Percentiles rank a stretch among this genome's conserved stretches.
Conservation (phyloP, 225 moss, liverwort and hornwort species). For the Physcomitrellopsis africana region DNA sequence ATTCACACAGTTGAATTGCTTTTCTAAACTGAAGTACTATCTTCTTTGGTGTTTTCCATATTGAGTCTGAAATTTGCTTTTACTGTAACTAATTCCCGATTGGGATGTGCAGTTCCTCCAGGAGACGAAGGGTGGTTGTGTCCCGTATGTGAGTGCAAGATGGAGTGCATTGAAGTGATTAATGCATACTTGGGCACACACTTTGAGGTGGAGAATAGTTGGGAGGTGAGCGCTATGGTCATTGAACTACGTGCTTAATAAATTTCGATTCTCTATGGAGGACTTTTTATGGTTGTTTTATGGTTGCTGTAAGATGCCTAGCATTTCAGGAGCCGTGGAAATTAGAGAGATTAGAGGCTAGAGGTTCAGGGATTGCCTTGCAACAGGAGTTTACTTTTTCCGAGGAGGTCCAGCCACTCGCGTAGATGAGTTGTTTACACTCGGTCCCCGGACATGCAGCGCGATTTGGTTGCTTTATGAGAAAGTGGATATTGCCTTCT, state of each 20-base stretch:
- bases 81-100: background rate
- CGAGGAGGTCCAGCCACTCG: background rate
- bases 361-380: background rate
- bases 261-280: background rate
- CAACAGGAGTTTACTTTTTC: background rate
- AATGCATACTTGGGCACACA: slow-evolving; percentile 77
- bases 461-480: slow-evolving; percentile 9
- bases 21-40: background rate
- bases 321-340: background rate
- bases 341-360: no score
- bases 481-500: slow-evolving; percentile 13
- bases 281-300: background rate
- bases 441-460: slow-evolving; percentile 1
- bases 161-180: slow-evolving; percentile 81
- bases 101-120: slow-evolving; percentile 77
- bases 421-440: background rate
- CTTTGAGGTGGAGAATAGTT: slow-evolving; percentile 81
- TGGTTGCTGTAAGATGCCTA: background rate
- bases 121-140: slow-evolving; percentile 98
- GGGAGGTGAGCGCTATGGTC: slow-evolving; percentile 65
- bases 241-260: background rate
- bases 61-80: slow-evolving; percentile 3
- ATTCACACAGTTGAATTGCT: background rate
- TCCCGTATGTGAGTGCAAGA: slow-evolving; percentile 89
- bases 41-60: background rate